Evolutionary conservation across 2,329 filamentous ascomycete genomes (phyloP).

Genomic region (Aspergillus pseudotamarii): DNA sequence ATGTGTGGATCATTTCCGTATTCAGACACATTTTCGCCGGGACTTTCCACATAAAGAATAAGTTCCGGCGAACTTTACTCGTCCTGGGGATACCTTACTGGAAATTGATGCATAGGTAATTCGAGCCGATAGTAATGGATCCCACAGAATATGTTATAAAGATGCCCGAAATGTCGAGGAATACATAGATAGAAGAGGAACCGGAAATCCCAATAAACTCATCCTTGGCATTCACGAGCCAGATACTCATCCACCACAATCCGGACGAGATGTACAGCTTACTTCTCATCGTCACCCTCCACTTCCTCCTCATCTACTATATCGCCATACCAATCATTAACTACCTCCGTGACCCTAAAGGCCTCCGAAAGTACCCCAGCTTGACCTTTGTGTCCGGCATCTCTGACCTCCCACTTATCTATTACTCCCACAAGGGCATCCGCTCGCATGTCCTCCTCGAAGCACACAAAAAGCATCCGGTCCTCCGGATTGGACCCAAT

Average conservation of each 20-base stretch:
- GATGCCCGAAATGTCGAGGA: background rate
- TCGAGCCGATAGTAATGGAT: background rate
- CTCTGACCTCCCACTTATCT: conserved; percentile 19
- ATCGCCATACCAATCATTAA: conserved; percentile 15
- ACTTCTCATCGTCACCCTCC: background rate
- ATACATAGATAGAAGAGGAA: background rate
- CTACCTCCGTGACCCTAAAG: conserved; percentile 24
- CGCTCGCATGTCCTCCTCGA: conserved; percentile 23
- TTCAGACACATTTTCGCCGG: background rate
- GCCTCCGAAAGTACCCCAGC: conserved; percentile 22
- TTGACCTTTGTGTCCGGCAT: conserved; percentile 17
- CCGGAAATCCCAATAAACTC: background rate
- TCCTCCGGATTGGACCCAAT: conserved; percentile 25
- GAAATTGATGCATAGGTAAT: background rate
- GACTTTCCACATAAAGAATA: background rate
- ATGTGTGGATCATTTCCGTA: background rate
- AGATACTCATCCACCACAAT: background rate
- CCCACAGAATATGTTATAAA: background rate
- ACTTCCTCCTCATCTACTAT: conserved; percentile 9
- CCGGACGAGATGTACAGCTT: background rate
- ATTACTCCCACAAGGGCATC: conserved; percentile 26
- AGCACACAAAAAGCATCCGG: conserved; percentile 24
- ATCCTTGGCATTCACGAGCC: background rate
- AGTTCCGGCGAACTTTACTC: background rate
- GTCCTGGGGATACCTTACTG: background rate